phyloP scores from a whole-genome alignment of 495 filamentous ascomycete species.

The Xylaria castorea region DNA sequence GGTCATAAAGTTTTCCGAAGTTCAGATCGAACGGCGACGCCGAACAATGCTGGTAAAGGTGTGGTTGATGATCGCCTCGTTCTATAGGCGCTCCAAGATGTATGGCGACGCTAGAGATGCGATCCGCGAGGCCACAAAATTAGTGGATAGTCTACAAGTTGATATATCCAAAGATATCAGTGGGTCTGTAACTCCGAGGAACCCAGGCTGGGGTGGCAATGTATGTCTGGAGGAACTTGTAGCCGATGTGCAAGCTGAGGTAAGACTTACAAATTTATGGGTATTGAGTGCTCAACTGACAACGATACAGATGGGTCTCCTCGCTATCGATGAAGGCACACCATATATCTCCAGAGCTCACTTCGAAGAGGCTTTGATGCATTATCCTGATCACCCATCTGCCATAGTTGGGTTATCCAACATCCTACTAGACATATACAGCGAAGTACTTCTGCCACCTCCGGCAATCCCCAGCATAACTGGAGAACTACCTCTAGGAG shows the following conservation, averaged over 20 bases:
- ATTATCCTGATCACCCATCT: constrained; percentile 75
- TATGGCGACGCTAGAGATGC: constrained; percentile 79
- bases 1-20: constrained; percentile 56
- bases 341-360: constrained; percentile 71
- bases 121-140: constrained; percentile 77
- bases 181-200: constrained; percentile 55
- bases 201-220: constrained; percentile 73
- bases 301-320: constrained; percentile 65
- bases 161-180: constrained; percentile 61
- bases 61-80: constrained; percentile 86
- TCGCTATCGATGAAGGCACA: constrained; percentile 65
- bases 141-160: constrained; percentile 62
- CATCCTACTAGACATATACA: constrained; percentile 86
- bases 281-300: constrained; percentile 13
- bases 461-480: constrained; percentile 52
- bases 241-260: constrained; percentile 80
- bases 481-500: constrained; percentile 30
- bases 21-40: constrained; percentile 62
- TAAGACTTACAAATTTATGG: constrained; percentile 43
- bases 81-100: constrained; percentile 83
- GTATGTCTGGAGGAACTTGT: constrained; percentile 80
- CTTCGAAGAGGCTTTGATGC: constrained; percentile 81
- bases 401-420: constrained; percentile 84
- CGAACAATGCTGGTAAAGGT: constrained; percentile 72
- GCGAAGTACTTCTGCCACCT: constrained; percentile 61